phyloP scores from a whole-genome alignment of 106 monocot species.

The Dioscorea zingiberensis region DNA sequence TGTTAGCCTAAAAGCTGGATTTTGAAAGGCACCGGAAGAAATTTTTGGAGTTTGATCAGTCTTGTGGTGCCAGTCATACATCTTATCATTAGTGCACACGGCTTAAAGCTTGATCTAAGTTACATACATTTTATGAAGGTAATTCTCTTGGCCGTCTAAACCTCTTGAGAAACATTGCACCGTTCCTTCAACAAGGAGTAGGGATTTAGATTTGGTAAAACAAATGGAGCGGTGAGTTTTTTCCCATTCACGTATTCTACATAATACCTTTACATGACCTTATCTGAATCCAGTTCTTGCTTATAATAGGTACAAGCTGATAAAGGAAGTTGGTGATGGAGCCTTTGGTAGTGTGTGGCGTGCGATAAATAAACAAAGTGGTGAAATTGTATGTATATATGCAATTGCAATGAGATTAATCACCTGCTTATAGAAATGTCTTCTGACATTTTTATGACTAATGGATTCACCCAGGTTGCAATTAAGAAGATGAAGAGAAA shows the following conservation, averaged over 20 bases:
- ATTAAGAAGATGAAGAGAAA: slow-evolving; percentile 78
- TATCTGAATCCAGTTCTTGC: not conserved
- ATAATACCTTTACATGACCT: no score
- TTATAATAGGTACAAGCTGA: slow-evolving; percentile 55
- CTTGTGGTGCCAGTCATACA: no score
- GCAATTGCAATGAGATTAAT: not conserved
- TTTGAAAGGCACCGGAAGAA: no score
- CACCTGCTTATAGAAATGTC: not conserved
- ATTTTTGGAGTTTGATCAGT: no score
- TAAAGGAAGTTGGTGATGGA: slow-evolving; percentile 79
- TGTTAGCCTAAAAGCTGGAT: no score
- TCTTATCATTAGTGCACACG: not conserved
- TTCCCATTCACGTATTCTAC: not conserved
- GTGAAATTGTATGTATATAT: slow-evolving; percentile 54
- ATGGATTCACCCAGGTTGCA: slow-evolving; percentile 42
- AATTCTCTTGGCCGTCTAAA: not conserved
- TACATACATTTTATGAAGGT: not conserved
- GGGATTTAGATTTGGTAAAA: not conserved
- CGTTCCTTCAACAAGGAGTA: no score
- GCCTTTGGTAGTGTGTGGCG: slow-evolving; percentile 78
- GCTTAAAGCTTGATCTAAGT: not conserved
- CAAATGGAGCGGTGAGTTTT: slow-evolving; percentile 23
- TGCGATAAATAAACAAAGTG: slow-evolving; percentile 57
- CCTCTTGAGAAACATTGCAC: no score
- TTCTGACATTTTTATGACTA: not conserved